A percentile compares a stretch with the other conserved stretches of the same genome.
Conservation (phyloP, 768 basidiomycete species). For the Pleurotus ostreatus region DNA sequence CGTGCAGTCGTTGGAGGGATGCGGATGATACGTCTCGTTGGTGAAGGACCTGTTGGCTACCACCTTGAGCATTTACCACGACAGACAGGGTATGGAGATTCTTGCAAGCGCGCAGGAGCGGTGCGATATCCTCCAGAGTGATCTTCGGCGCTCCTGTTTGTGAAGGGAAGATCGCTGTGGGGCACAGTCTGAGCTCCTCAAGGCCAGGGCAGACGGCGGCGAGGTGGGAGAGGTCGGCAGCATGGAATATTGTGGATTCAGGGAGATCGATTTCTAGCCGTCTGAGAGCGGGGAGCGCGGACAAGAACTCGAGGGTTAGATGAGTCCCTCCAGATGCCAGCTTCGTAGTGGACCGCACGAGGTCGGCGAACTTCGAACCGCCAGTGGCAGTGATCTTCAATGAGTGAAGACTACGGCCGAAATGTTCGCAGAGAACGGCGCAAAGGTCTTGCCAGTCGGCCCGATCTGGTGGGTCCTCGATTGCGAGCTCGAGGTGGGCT, state of each 20-base stretch:
- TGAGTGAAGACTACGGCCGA: slow-evolving; percentile 54
- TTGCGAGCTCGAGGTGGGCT: slow-evolving; percentile 65
- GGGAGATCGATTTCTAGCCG: slow-evolving; percentile 79
- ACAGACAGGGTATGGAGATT: slow-evolving; percentile 62
- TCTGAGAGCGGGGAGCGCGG: slow-evolving; percentile 46
- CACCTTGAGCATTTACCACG: slow-evolving; percentile 56
- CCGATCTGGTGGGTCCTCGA: slow-evolving; percentile 75
- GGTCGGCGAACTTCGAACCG: slow-evolving; percentile 74
- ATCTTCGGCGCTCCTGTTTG: slow-evolving; percentile 49
- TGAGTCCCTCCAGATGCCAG: slow-evolving; percentile 57
- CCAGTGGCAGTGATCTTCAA: slow-evolving; percentile 63
- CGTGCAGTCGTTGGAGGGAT: slow-evolving; percentile 65
- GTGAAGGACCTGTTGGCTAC: slow-evolving; percentile 39
- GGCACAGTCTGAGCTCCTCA: slow-evolving; percentile 65
- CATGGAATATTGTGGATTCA: slow-evolving; percentile 64
- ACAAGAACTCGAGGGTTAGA: slow-evolving; percentile 58
- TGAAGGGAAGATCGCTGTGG: slow-evolving; percentile 60
- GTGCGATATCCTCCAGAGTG: slow-evolving; percentile 59
- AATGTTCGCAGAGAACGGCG: slow-evolving; percentile 56
- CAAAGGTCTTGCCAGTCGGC: slow-evolving; percentile 76
- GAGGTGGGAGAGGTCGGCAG: slow-evolving; percentile 54
- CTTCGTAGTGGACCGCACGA: slow-evolving; percentile 71
- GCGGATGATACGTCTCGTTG: slow-evolving; percentile 52
- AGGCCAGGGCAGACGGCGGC: slow-evolving; percentile 63
- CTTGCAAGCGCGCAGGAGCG: slow-evolving; percentile 53